Evolutionary conservation across 164 flowering plant species (phyloP).

Genomic region (Euptelea pleiosperma): DNA sequence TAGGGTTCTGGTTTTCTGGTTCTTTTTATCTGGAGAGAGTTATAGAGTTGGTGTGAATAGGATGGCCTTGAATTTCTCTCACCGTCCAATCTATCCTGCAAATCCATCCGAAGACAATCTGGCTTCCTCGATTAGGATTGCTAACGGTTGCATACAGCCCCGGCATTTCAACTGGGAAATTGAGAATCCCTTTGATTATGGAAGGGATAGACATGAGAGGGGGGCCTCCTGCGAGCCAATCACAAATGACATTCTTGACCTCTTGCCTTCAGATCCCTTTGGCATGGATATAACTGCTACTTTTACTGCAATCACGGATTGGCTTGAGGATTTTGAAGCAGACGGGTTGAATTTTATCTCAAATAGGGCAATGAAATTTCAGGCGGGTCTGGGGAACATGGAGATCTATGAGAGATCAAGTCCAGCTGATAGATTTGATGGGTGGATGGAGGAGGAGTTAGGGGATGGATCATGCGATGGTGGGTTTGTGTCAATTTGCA

Average conservation of each 20-base stretch:
- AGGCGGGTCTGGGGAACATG: constrained; percentile 27
- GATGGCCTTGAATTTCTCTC: constrained; percentile 68
- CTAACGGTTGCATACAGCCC: constrained; percentile 34
- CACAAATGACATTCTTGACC: constrained; percentile 54
- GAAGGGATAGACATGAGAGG: constrained; percentile 34
- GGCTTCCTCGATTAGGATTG: constrained; percentile 37
- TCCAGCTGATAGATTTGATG: constrained; percentile 18
- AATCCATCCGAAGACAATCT: constrained; percentile 43
- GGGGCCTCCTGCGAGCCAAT: constrained; percentile 37
- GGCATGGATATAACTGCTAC: constrained; percentile 79
- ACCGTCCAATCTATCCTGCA: constrained; percentile 35
- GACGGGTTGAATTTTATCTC: constrained; percentile 52
- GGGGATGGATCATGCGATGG: constrained; percentile 15
- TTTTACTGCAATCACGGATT: constrained; percentile 63
- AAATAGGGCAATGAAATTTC: constrained; percentile 51
- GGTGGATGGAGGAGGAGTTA: constrained; percentile 17
- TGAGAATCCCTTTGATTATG: constrained; percentile 38
- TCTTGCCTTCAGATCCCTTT: constrained; percentile 91
- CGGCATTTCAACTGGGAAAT: constrained; percentile 32
- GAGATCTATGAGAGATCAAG: constrained; percentile 17
- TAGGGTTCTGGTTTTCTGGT: neutral
- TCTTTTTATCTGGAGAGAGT: neutral
- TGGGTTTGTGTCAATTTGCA: constrained; percentile 22
- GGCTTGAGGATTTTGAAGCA: constrained; percentile 70
- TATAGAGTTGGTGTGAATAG: constrained; percentile 11